Conservation (phyloP, 129 eudicot species). For the Ambrosia artemisiifolia region DNA sequence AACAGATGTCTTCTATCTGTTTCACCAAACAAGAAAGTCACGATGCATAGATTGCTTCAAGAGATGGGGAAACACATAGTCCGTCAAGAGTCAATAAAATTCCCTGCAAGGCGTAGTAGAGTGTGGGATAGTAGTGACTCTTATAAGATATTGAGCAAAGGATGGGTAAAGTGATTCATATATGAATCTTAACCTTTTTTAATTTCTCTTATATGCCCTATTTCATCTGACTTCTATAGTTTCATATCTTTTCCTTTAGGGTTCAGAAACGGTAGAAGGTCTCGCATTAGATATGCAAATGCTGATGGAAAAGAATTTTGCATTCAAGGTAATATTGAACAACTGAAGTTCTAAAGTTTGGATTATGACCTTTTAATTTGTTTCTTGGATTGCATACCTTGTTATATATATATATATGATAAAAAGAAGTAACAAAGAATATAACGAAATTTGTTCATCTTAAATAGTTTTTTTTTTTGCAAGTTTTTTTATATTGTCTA, state of each 20-base stretch:
- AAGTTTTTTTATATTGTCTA: not conserved
- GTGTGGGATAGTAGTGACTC: slow-evolving; percentile 23
- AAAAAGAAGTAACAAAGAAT: not conserved
- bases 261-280: not conserved
- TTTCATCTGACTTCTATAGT: not conserved
- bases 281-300: not conserved
- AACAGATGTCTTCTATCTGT: slow-evolving; percentile 11
- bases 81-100: slow-evolving; percentile 1
- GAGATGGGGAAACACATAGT: slow-evolving; percentile 27
- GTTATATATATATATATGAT: not conserved
- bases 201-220: not conserved
- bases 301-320: not conserved
- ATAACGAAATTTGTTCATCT: not conserved
- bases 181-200: not conserved
- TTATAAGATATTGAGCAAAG: slow-evolving; percentile 15
- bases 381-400: not conserved
- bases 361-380: not conserved
- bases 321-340: not conserved
- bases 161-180: slow-evolving; percentile 18
- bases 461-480: not conserved
- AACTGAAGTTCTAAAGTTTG: not conserved
- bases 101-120: slow-evolving; percentile 16
- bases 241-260: not conserved
- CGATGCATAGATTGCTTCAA: slow-evolving; percentile 36
- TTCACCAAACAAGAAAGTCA: slow-evolving; percentile 14